Percentiles rank a stretch among this genome's conserved stretches.
Evolutionary conservation across 73 alveolate species (phyloP).

Genomic region (Tetrahymena thermophila): DNA sequence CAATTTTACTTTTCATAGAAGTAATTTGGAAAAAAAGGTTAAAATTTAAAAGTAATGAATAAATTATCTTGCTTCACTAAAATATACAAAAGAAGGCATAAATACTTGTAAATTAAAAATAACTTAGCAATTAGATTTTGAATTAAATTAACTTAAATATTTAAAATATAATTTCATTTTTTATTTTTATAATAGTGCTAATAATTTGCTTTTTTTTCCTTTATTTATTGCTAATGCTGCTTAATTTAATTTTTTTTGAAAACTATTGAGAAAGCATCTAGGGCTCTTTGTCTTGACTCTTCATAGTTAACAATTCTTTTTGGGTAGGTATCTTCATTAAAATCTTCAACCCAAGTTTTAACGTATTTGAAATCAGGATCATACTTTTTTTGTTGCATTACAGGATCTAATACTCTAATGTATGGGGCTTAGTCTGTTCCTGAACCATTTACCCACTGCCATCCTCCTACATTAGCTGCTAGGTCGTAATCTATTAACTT

Average conservation of each 20-base stretch:
- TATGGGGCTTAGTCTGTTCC: constrained; percentile 10
- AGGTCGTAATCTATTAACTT: constrained; percentile 49
- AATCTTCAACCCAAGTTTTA: not conserved
- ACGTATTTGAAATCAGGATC: not conserved
- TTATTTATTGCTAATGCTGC: not conserved
- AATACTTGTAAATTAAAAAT: too few species aligned
- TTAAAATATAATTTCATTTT: not conserved
- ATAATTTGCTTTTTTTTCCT: not conserved
- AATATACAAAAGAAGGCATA: too few species aligned
- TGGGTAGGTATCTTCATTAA: not conserved
- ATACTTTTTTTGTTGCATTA: not conserved
- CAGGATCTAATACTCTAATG: constrained; percentile 6
- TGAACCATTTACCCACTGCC: constrained; percentile 25
- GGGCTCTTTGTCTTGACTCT: not conserved
- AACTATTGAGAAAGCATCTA: not conserved
- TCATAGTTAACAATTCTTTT: not conserved
- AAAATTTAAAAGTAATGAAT: too few species aligned
- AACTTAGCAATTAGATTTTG: too few species aligned
- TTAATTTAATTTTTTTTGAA: too few species aligned
- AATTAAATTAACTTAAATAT: too few species aligned
- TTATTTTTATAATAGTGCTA: not conserved
- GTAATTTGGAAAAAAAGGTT: too few species aligned
- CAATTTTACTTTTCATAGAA: too few species aligned
- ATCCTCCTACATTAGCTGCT: constrained; percentile 43
- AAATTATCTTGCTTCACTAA: too few species aligned